Evolutionary conservation across 2,329 filamentous ascomycete genomes (phyloP), one percentile per base, ranked within the genome.

Genomic region (Cyanodermella asteris): DNA sequence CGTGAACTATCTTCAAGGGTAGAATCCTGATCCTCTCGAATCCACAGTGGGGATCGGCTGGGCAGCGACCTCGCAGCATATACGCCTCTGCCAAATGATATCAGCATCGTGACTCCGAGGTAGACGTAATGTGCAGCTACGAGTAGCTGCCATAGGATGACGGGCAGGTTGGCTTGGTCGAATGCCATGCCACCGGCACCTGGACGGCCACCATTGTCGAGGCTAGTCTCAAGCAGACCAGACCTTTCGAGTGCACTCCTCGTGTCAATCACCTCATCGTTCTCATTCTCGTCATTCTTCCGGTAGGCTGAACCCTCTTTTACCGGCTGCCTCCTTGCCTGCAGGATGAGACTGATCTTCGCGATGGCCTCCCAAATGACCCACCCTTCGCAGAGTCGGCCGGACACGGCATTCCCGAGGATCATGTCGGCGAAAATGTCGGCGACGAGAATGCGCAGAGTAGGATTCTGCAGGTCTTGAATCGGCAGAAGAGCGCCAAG

Each of bases 341-440:
- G 46, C 34, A 61, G 40, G 23, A 51, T 44, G 32, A 59, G 56
- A 31, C 65, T 61, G 32, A 73, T 49, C 42, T 84, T 90, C 36
- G 71, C 73, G 32, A 91, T 63, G 29, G 67, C 62, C 45, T 91
- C 81, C 66, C 74, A 91, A 36, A 94, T 49, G 40, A 93, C 63
- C 77, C 78, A 90, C 13, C 77, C 76, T 49, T 94, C 72, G 36
- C 75, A 80, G 20, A 75, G 61, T 45, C 74, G 90, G 39, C 72
- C 75, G 38, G 71, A 69, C 38, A 93, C 59, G 29, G 74, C 63
- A 37, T 78, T 81, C 33, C 78, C 78, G 34, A 97, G 59, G 33
- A 94, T 77, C 44, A 91, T 69, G 48, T 93, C 81, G 5, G 81
- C 77, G 32, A 94, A 60, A 35, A 94, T 75, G 49, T 93, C 80